These are phyloP conservation scores for Hymenoscyphus occultus DNA, from an alignment of 2,329 filamentous ascomycete genomes.

Conservation along the genomic window DNA sequence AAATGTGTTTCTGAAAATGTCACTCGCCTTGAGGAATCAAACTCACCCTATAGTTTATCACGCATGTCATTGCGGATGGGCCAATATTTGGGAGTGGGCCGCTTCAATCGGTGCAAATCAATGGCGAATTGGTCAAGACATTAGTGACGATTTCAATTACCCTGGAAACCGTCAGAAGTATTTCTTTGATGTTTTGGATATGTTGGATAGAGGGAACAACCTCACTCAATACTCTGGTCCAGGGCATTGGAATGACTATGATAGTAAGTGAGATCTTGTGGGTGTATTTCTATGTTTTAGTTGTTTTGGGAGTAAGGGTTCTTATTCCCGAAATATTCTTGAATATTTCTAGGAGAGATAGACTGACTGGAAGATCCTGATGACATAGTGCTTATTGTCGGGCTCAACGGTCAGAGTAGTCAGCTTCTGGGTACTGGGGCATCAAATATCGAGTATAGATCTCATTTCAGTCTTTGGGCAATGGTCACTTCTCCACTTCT, in stretches of 20 bases:
- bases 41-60: slow-evolving; percentile 48
- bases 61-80: slow-evolving; percentile 50
- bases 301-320: too few species aligned
- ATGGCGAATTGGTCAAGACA: slow-evolving; percentile 47
- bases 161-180: slow-evolving; percentile 26
- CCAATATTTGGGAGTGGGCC: slow-evolving; percentile 44
- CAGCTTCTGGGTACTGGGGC: slow-evolving; percentile 42
- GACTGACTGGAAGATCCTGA: too few species aligned
- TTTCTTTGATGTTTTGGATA: slow-evolving; percentile 36
- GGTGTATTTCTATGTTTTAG: too few species aligned
- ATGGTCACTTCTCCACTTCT: slow-evolving; percentile 28
- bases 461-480: slow-evolving; percentile 30
- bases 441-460: slow-evolving; percentile 33
- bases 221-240: slow-evolving; percentile 44
- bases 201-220: slow-evolving; percentile 50
- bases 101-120: slow-evolving; percentile 43
- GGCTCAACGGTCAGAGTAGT: slow-evolving; percentile 23
- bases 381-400: slow-evolving; percentile 25
- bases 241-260: slow-evolving; percentile 47
- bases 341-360: too few species aligned
- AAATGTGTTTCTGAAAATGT: slow-evolving; percentile 42
- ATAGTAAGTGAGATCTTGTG: slow-evolving; percentile 10
- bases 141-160: slow-evolving; percentile 35
- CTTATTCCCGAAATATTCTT: too few species aligned
- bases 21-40: slow-evolving; percentile 45